These are phyloP conservation scores for Aureobasidium zeae DNA, from an alignment of 2,329 filamentous ascomycete species.

Conservation along the genomic window DNA sequence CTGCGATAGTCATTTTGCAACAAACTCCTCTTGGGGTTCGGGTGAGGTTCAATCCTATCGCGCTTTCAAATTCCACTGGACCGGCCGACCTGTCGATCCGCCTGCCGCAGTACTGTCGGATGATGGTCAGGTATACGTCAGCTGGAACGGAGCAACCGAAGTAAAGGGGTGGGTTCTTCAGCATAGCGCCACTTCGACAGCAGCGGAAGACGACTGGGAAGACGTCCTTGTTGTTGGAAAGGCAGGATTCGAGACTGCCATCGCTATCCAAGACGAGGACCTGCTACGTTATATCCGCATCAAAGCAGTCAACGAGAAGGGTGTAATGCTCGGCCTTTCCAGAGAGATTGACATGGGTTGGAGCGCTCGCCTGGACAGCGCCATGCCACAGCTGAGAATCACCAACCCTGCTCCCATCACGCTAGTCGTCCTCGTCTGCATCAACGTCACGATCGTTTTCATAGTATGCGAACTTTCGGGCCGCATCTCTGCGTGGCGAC, in stretches of 20 bases:
- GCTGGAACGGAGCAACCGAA: constrained; percentile 26
- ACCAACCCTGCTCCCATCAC: constrained; percentile 16
- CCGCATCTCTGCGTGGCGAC: constrained; percentile 22
- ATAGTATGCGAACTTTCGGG: constrained; percentile 23
- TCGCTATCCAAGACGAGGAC: constrained; percentile 12
- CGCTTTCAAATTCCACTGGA: constrained; percentile 23
- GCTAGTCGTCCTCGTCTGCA: constrained; percentile 19
- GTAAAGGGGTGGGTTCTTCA: constrained; percentile 21
- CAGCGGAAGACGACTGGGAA: constrained; percentile 17
- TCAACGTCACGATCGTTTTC: constrained; percentile 19
- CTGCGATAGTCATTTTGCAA: constrained; percentile 24
- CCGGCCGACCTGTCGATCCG: constrained; percentile 19
- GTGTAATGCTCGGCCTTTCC: constrained; percentile 8
- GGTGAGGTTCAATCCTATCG: constrained; percentile 25
- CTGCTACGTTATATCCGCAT: constrained; percentile 14
- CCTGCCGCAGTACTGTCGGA: constrained; percentile 17
- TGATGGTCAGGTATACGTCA: constrained; percentile 17
- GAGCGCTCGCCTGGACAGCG: constrained; percentile 3
- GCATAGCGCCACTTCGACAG: constrained; percentile 1
- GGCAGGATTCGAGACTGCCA: constrained; percentile 21
- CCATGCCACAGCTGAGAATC: constrained; percentile 1
- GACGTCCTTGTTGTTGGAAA: constrained; percentile 18
- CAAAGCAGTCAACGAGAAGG: constrained; percentile 13
- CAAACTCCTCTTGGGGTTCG: constrained; percentile 22
- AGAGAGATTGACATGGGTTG: constrained; percentile 16